Evolutionary conservation across 2,329 filamentous ascomycete species (phyloP).

Genomic region (Rhynchosporium graminicola): DNA sequence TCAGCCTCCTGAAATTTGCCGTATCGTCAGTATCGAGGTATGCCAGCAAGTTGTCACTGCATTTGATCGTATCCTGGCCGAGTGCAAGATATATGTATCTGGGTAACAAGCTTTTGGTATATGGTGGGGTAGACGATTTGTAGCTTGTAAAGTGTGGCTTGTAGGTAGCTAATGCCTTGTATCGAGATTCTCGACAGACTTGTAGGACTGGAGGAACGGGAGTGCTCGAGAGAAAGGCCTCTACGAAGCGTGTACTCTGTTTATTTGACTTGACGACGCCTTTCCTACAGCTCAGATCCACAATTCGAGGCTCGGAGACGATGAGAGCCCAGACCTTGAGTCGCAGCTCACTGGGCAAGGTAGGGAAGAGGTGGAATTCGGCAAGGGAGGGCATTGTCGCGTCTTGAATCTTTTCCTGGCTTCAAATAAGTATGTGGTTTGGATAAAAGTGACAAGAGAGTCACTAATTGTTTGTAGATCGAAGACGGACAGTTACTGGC

Average conservation of each 20-base stretch:
- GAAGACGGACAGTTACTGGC: neutral
- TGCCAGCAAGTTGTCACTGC: conserved; percentile 27
- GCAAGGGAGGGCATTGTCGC: conserved; percentile 19
- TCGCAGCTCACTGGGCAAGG: conserved; percentile 36
- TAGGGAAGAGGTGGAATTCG: conserved; percentile 34
- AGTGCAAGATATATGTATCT: conserved; percentile 31
- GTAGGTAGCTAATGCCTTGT: conserved; percentile 31
- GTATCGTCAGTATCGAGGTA: conserved; percentile 28
- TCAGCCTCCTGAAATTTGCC: conserved; percentile 25
- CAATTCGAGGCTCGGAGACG: conserved; percentile 25
- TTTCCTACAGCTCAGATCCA: conserved; percentile 30
- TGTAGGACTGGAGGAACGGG: conserved; percentile 37
- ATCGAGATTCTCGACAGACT: conserved; percentile 38
- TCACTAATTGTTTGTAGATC: neutral
- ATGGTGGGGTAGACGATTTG: conserved; percentile 12
- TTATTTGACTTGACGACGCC: conserved; percentile 2
- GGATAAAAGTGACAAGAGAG: neutral
- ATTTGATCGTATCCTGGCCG: conserved; percentile 28
- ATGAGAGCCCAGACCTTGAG: conserved; percentile 35
- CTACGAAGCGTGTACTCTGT: conserved; percentile 14
- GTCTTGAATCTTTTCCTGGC: neutral
- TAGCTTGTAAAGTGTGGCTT: conserved; percentile 6
- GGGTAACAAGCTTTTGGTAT: conserved; percentile 14
- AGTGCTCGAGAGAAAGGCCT: conserved; percentile 27
- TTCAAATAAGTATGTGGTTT: neutral